Base-by-base conservation (phyloP, 2,329 filamentous ascomycete species). In the Huntiella savannae region DNA sequence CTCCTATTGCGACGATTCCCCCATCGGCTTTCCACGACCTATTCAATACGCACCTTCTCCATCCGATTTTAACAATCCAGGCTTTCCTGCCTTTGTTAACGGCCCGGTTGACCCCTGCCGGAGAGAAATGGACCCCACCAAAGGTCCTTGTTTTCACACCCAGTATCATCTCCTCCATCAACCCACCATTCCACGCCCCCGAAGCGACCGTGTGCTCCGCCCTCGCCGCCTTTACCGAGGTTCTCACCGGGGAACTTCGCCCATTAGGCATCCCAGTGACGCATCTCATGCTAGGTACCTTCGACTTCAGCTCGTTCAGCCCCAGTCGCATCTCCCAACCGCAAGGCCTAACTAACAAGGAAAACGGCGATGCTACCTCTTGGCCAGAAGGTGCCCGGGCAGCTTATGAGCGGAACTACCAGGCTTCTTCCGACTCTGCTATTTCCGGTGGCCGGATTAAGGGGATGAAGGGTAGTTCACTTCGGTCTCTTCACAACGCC, bases 1-100 rank as follows among this genome's bases (percentile, higher is more conserved):
- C 82, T 3, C 82, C 84, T 15, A 81, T 96, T 51, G 84, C 86
- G 51, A 87, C 84, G 3, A 79, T 95, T 49, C 77, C 83, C 5
- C 78, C 84, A 0, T 82, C 83, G 28, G 79, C 75, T 55, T 91
- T 93, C 66, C 83, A 84, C 52, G 85, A 95, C 57, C 79, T 86
- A 33, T 77, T 96, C 60, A 94, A 95, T 61, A 88, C 85, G 12
- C 87, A 93, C 56, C 73, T 98, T 10, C 71, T 96, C 46, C 82
- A 86, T 48, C 88, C 88, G 1, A 85, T 96, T 53, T 73, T 93
- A 45, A 86, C 82, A 4, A 79, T 87, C 35, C 87, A 95, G 63
- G 74, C 83, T 45, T 91, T 96, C 63, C 69, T 96, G n/a, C 82
- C 82, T 0, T 74, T 87, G 28, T 69, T 87, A 45, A 81, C 74